phyloP scores from a whole-genome alignment of 164 flowering plant species.

The Magnolia sinica region DNA sequence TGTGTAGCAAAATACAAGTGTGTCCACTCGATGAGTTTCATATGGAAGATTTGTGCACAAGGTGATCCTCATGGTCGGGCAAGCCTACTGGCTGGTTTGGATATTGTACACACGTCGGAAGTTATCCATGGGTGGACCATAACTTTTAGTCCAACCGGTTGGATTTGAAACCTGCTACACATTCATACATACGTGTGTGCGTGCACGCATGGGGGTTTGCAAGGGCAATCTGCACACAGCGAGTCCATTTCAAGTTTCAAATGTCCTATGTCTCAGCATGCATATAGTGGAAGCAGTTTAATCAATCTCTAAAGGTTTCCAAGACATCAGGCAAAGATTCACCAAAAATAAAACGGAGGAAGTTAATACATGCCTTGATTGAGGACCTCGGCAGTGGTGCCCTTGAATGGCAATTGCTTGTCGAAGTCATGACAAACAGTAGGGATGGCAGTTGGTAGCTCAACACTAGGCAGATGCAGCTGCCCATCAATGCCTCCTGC shows the following conservation, averaged over 20 bases:
- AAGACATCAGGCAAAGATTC: neutral
- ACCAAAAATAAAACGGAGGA: neutral
- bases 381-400: constrained; percentile 34
- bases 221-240: neutral
- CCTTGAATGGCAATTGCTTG: constrained; percentile 34
- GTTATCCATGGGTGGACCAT: too few relatives aligned
- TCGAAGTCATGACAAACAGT: constrained; percentile 25
- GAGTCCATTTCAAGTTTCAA: neutral
- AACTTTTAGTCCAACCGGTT: too few relatives aligned
- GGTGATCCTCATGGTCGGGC: too few relatives aligned
- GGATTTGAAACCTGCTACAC: neutral
- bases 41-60: too few relatives aligned
- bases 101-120: too few relatives aligned
- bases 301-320: neutral
- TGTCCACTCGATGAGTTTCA: too few relatives aligned
- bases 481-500: constrained; percentile 30
- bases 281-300: neutral
- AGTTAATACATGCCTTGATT: constrained; percentile 46
- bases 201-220: neutral
- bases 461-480: constrained; percentile 26
- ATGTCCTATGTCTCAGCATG: neutral
- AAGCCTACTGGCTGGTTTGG: too few relatives aligned
- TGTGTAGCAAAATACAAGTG: too few relatives aligned
- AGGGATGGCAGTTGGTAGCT: constrained; percentile 24
- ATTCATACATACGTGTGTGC: too few relatives aligned